phyloP scores from a whole-genome alignment of 495 filamentous ascomycete species.

The Cenococcum geophilum region DNA sequence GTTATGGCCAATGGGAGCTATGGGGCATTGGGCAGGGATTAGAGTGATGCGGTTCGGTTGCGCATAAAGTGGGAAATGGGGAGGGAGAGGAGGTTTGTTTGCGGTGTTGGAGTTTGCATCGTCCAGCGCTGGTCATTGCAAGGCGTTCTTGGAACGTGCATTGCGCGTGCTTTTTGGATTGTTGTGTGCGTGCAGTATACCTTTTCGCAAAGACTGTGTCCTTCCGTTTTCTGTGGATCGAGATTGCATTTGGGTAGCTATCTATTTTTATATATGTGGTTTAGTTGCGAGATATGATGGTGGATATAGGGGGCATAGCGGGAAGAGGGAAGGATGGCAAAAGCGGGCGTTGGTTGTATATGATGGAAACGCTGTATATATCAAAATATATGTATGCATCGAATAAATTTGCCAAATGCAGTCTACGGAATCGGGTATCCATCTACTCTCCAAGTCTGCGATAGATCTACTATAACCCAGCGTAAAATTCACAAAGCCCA shows the following conservation, averaged over 20 bases:
- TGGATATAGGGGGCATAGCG: not conserved
- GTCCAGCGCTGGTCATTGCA: not conserved
- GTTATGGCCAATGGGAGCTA: slow-evolving; percentile 23
- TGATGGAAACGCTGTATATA: not conserved
- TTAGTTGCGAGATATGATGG: not conserved
- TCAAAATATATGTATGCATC: not conserved
- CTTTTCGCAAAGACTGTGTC: not conserved
- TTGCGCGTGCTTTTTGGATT: too few species aligned
- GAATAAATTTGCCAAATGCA: too few species aligned
- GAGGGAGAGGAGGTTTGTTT: not conserved
- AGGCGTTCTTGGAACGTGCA: not conserved
- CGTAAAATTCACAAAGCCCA: too few species aligned
- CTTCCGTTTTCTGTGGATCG: too few species aligned
- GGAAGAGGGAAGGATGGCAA: not conserved
- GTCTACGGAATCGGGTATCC: too few species aligned
- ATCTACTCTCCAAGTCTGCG: too few species aligned
- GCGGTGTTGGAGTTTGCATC: not conserved
- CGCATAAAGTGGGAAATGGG: not conserved
- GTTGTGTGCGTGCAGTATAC: not conserved
- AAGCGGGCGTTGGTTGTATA: not conserved
- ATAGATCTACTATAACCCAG: too few species aligned
- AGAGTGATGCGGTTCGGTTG: too few species aligned
- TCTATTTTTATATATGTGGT: not conserved
- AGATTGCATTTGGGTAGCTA: not conserved
- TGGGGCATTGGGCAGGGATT: too few species aligned